Conservation (phyloP, 768 basidiomycete genomes). For the Xerocomellus chrysenteron region DNA sequence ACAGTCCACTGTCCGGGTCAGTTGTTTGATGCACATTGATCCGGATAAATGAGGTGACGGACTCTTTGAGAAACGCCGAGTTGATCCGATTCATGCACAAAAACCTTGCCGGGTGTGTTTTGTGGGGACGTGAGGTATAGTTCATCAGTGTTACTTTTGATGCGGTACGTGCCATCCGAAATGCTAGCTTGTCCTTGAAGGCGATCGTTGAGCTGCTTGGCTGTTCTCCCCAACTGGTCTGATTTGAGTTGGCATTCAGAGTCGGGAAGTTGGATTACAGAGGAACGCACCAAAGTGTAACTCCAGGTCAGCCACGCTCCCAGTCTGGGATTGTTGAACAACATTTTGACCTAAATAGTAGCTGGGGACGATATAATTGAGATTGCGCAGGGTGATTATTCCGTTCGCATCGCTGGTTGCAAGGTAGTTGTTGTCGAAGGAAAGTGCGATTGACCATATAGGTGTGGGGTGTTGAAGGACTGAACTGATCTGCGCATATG, state of each 20-base stretch:
- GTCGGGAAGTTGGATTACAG: not conserved
- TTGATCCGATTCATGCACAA: not conserved
- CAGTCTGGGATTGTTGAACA: not conserved
- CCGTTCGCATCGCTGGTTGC: not conserved
- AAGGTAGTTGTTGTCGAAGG: not conserved
- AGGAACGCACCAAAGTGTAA: not conserved
- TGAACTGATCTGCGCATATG: not conserved
- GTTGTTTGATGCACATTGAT: not conserved
- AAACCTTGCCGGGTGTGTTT: not conserved
- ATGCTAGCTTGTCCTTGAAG: not conserved
- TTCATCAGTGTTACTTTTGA: not conserved
- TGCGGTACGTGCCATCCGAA: not conserved
- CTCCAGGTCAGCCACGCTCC: not conserved
- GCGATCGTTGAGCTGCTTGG: not conserved
- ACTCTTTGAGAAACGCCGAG: not conserved
- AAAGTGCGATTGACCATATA: slow-evolving; percentile 1
- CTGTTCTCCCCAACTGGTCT: not conserved
- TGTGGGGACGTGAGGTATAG: not conserved
- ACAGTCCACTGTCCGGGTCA: not conserved
- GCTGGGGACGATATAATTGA: not conserved
- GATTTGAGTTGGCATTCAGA: not conserved
- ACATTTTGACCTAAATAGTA: not conserved
- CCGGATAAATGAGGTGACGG: not conserved
- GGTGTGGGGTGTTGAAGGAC: not conserved
- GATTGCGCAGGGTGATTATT: not conserved